Conservation (phyloP, 768 basidiomycete genomes). For the Auriculariales sp. region DNA sequence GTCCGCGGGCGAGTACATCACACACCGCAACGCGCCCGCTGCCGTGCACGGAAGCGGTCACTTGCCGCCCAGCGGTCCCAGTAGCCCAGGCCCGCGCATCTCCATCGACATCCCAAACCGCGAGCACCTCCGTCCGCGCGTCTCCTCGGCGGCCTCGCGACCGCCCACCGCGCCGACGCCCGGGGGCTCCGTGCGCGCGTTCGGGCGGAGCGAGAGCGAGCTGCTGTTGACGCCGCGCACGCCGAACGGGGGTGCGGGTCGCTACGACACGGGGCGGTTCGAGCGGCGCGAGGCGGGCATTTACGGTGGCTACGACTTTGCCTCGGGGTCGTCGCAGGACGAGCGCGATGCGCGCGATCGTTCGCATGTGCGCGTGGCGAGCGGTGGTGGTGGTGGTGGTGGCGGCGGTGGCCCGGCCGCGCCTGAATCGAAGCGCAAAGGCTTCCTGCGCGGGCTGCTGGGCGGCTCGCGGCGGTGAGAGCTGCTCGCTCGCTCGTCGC, state of each 20-base stretch:
- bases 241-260: background rate
- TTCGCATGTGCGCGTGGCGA: no score
- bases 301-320: background rate
- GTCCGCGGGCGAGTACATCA: background rate
- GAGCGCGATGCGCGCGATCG: no score
- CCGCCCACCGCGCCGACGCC: background rate
- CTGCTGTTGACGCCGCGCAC: background rate
- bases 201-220: background rate
- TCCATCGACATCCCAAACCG: background rate
- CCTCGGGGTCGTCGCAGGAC: background rate
- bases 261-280: background rate
- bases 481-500: no score
- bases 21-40: background rate
- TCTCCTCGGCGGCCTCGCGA: background rate
- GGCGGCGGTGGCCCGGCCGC: conserved; percentile 19
- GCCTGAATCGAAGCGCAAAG: conserved; percentile 17
- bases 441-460: conserved; percentile 29
- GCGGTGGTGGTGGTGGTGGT: background rate
- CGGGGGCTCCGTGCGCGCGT: background rate
- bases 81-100: background rate
- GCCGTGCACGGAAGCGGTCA: background rate
- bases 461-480: no score
- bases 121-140: background rate
- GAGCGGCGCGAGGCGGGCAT: background rate
- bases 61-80: background rate